Conservation (phyloP, 805 yeast species). For the Lipomyces orientalis region DNA sequence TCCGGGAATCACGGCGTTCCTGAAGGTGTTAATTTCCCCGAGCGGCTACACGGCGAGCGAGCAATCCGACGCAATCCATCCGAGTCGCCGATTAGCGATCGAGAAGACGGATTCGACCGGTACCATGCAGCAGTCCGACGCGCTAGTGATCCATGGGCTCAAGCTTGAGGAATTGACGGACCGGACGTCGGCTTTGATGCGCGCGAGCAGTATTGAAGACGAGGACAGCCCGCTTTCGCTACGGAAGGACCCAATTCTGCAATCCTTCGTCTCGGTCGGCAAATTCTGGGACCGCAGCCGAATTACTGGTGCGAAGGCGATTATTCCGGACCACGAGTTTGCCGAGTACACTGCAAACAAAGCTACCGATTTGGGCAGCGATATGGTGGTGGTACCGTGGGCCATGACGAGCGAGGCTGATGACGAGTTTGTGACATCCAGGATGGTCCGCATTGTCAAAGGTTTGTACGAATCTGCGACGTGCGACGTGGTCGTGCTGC, state of each 20-base stretch:
- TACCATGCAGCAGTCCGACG: not conserved
- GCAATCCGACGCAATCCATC: not conserved
- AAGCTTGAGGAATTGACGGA: slow-evolving; percentile 19
- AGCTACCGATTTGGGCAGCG: not conserved
- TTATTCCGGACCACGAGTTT: slow-evolving; percentile 16
- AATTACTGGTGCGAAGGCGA: slow-evolving; percentile 11
- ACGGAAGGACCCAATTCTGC: slow-evolving; percentile 9
- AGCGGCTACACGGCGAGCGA: not conserved
- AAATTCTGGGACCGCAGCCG: not conserved
- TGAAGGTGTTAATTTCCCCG: not conserved
- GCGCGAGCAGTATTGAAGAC: slow-evolving; percentile 3
- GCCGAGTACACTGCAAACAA: slow-evolving; percentile 6
- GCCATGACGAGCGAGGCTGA: not conserved
- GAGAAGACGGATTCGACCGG: slow-evolving; percentile 2
- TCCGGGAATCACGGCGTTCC: not conserved
- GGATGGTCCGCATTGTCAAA: slow-evolving; percentile 24
- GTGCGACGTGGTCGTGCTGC: slow-evolving; percentile 5
- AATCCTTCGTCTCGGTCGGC: slow-evolving; percentile 16
- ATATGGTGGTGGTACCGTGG: slow-evolving; percentile 15
- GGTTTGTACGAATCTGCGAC: slow-evolving; percentile 30
- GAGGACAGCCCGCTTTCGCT: slow-evolving; percentile 4
- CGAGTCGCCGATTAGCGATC: not conserved
- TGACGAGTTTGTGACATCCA: slow-evolving; percentile 1
- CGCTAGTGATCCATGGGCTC: slow-evolving; percentile 13
- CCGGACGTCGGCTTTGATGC: slow-evolving; percentile 19